These are phyloP conservation scores for Neurospora intermedia DNA, from an alignment of 495 filamentous ascomycete genomes.

Conservation along the genomic window DNA sequence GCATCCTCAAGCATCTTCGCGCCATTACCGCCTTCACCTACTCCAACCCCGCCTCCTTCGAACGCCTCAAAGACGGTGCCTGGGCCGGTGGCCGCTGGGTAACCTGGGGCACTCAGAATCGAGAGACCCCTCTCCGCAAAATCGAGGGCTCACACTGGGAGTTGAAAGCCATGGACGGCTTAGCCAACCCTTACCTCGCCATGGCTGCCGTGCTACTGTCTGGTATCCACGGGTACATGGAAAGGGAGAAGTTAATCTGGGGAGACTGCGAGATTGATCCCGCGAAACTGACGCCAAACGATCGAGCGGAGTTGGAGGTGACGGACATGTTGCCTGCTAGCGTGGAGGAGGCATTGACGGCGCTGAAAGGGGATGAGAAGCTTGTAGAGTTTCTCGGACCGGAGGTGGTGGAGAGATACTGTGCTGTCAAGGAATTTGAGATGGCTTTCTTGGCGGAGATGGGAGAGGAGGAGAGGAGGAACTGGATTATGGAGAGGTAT, in stretches of 20 bases:
- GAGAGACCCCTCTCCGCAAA: constrained; percentile 56
- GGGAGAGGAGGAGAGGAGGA: constrained; percentile 31
- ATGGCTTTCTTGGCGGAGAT: constrained; percentile 34
- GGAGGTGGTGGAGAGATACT: constrained; percentile 47
- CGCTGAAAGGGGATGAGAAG: constrained; percentile 33
- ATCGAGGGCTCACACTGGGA: constrained; percentile 58
- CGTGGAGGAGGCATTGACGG: constrained; percentile 42
- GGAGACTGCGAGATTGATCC: constrained; percentile 51
- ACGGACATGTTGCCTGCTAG: constrained; percentile 38
- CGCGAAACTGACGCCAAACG: constrained; percentile 33
- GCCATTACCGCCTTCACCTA: constrained; percentile 59
- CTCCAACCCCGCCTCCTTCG: constrained; percentile 48
- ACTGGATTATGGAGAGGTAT: constrained; percentile 55
- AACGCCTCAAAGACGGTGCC: constrained; percentile 48
- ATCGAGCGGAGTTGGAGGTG: constrained; percentile 45
- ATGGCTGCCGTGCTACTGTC: constrained; percentile 55
- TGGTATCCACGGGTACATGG: constrained; percentile 50
- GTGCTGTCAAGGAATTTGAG: constrained; percentile 49
- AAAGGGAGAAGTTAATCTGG: constrained; percentile 33
- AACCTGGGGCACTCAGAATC: constrained; percentile 67
- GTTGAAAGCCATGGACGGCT: constrained; percentile 56
- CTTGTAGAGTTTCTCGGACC: constrained; percentile 38
- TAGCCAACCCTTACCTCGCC: constrained; percentile 64
- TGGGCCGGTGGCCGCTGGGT: constrained; percentile 73
- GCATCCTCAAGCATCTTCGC: constrained; percentile 51